These are phyloP conservation scores for Talaromyces sp. DNA, from an alignment of 2,329 filamentous ascomycete genomes.

Conservation along the genomic window DNA sequence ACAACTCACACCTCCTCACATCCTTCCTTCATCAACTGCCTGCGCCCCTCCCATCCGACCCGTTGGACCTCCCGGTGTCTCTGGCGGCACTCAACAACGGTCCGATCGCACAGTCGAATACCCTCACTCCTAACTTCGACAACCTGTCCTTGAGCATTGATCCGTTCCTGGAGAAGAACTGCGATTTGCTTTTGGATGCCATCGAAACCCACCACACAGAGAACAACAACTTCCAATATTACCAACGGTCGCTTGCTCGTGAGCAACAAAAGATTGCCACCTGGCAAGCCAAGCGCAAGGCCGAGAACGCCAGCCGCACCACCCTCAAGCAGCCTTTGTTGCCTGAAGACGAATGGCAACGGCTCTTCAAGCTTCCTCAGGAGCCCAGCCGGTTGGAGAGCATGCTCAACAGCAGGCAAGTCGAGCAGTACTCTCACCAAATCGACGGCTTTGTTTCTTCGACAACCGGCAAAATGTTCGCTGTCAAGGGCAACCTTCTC, in stretches of 20 bases:
- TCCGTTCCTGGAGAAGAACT: conserved; percentile 96
- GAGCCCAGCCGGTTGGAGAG: conserved; percentile 91
- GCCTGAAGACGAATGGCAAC: conserved; percentile 97
- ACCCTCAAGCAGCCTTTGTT: conserved; percentile 83
- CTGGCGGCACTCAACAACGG: conserved; percentile 71
- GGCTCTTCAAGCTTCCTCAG: conserved; percentile 93
- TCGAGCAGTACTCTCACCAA: conserved; percentile 96
- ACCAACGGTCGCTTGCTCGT: conserved; percentile 85
- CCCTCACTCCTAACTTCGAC: conserved; percentile 83
- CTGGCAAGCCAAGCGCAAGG: conserved; percentile 95
- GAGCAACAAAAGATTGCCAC: conserved; percentile 95
- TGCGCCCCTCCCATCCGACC: conserved; percentile 56
- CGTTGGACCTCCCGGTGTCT: conserved; percentile 71
- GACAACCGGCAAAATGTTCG: conserved; percentile 96
- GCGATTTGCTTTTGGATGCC: conserved; percentile 89
- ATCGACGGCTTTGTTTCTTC: conserved; percentile 92
- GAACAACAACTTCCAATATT: conserved; percentile 98
- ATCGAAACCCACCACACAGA: conserved; percentile 98
- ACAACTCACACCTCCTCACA: conserved; percentile 96
- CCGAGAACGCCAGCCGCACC: conserved; percentile 80
- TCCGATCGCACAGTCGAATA: conserved; percentile 51
- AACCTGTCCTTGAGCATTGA: conserved; percentile 89
- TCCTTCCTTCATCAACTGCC: conserved; percentile 92
- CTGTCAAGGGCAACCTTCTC: conserved; percentile 67
- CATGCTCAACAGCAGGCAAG: conserved; percentile 91